phyloP scores from a whole-genome alignment of 2,329 filamentous ascomycete species.

The Sphaerostilbella broomeana region DNA sequence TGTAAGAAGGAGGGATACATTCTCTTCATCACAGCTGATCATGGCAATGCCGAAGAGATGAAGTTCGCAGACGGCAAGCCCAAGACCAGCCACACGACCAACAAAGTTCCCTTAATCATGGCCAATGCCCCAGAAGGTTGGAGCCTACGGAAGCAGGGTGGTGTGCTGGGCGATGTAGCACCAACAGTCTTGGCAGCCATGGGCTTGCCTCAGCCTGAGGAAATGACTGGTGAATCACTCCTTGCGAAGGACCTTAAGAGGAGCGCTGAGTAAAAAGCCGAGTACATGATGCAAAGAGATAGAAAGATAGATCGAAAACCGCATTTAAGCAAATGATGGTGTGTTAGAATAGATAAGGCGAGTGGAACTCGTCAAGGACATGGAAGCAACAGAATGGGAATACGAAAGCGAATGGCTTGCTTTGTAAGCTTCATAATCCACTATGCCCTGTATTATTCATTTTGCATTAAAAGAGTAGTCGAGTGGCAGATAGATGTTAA shows the following conservation, averaged over 20 bases:
- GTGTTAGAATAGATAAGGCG: too few relatives aligned
- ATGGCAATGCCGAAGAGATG: conserved; percentile 99
- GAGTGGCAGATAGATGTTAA: too few relatives aligned
- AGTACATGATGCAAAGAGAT: not conserved
- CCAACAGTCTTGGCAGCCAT: conserved; percentile 88
- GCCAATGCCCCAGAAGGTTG: conserved; percentile 89
- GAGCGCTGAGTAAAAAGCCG: conserved; percentile 20
- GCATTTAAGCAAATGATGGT: too few relatives aligned
- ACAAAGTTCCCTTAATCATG: conserved; percentile 98
- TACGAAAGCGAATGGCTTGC: too few relatives aligned
- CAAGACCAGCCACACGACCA: conserved; percentile 96
- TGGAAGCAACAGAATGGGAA: too few relatives aligned
- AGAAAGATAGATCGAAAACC: too few relatives aligned
- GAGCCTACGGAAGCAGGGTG: conserved; percentile 74
- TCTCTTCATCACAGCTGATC: conserved; percentile 92
- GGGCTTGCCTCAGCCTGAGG: conserved; percentile 82
- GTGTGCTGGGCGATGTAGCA: conserved; percentile 94
- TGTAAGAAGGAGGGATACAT: conserved; percentile 92
- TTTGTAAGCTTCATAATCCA: too few relatives aligned
- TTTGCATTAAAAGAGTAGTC: too few relatives aligned
- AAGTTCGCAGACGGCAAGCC: conserved; percentile 91
- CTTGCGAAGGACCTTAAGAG: conserved; percentile 61
- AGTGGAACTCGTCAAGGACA: too few relatives aligned
- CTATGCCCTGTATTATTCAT: too few relatives aligned
- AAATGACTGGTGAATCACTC: conserved; percentile 85